Base-by-base conservation (phyloP, 2,329 filamentous ascomycete species). In the Stagonosporopsis vannaccii region DNA sequence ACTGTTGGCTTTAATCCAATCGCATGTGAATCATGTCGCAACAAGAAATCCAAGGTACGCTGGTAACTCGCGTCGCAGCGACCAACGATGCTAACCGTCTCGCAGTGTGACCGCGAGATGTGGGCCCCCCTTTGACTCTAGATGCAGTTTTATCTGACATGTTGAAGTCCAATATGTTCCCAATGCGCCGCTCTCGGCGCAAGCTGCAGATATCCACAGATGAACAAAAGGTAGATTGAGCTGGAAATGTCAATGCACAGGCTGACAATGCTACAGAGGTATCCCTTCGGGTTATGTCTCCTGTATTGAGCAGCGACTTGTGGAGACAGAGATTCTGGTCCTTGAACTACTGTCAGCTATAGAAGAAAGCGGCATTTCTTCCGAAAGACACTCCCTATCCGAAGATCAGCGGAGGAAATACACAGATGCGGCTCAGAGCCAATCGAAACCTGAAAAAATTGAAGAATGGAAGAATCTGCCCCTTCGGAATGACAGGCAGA, bases 41-140 rank as follows among this genome's bases (percentile, higher is more conserved):
- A 61, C 48, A 69, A 68, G 47, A 69, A 69, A 46, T 66, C 62
- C 20, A 69, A 67, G 57, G 66, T 69, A 53, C 67, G 51, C 20
- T 35, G 13, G 6, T 17, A 26, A 5, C 20, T 2, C 6, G 11
- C 20, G 4, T n/a, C 13, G 17, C 25, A 22, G 5, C 5, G 20
- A 9, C 6, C 12, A 19, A 37, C 9, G 19, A 35, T 43, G 22
- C 53, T 63, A 39, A 66, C 23, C 13, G 1, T 11, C 9, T 42
- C 7, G 11, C 13, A 67, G 66, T 68, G 64, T 37, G 57, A 59
- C 22, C 66, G 64, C 15, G 61, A 66, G 20, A 43, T 66, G 53
- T 56, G n/a, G 13, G 53, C 32, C 11, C 12, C 7, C 2, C 9
- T 33, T 30, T 20, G 48, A 13, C 42, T 23, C 11, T 5, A 6